Evolutionary conservation across 345 rosid species (phyloP), one percentile per base, ranked within the genome.

Genomic region (Populus nigra): DNA sequence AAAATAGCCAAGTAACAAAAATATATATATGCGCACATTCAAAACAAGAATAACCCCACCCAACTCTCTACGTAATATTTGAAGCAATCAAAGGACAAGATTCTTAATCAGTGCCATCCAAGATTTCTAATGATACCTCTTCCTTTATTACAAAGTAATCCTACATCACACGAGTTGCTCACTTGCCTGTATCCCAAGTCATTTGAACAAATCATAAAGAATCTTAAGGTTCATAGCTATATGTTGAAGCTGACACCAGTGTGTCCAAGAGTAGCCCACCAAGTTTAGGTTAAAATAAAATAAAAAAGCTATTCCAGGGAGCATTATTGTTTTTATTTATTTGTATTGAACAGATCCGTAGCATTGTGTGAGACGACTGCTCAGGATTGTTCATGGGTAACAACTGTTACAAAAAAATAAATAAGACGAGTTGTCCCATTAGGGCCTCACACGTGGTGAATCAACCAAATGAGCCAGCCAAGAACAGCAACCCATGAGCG

Each of bases 401-500:
- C 65, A 66, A 75, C 65, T 5, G 41, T 2, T 13, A 41, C 70
- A 31, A 13, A 27, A 74, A n/a, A 65, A 4, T 11, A 23, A 2
- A 3, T 25, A 47, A 77, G 36, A 39, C 23, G 55, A 65, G 45
- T 25, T 72, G 81, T 27, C 50, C 10, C 66, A 6, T 13, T 69
- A 36, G 55, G 55, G 17, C 16, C 35, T 38, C 0, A 65, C 66
- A 31, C 61, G 50, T 27, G 77, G 82, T 57, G 50, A 71, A n/a
- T 35, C 25, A 75, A 69, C 43, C 63, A 47, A 49, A 16, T 47
- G 50, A 53, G 69, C 70, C 78, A 79, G 23, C 36, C 8, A 49
- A 75, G 72, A 73, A 68, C 22, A 33, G 59, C 59, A 47, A 65
- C 69, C 76, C 69, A 76, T 22, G 31, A 74, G 75, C 62, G 69